These are phyloP conservation scores for Saccharomycopsis lassenensis DNA, from an alignment of 805 yeast species.

Conservation along the genomic window DNA sequence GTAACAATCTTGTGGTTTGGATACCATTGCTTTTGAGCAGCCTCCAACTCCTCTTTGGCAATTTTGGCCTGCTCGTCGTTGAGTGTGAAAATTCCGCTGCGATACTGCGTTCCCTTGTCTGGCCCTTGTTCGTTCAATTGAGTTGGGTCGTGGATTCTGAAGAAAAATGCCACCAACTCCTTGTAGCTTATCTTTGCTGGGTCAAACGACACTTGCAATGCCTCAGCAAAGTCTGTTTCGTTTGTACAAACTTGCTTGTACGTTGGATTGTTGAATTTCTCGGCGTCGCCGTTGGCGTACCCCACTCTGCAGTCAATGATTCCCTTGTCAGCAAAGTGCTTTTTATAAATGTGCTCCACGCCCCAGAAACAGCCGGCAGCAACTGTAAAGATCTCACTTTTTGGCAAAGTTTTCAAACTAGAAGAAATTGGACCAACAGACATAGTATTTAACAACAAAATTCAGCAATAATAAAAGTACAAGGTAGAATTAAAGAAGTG, in stretches of 20 bases:
- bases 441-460: no score
- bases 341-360: conserved; percentile 71
- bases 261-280: conserved; percentile 31
- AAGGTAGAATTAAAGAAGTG: no score
- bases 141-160: conserved; percentile 92
- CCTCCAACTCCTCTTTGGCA: conserved; percentile 37
- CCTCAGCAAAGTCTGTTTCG: conserved; percentile 69
- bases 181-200: conserved; percentile 49
- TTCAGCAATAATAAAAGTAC: no score
- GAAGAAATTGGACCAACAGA: conserved; percentile 25
- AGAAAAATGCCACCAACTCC: conserved; percentile 72
- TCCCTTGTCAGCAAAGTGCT: conserved; percentile 54
- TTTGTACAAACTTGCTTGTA: conserved; percentile 72
- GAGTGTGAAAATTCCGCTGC: conserved; percentile 70
- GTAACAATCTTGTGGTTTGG: conserved; percentile 62
- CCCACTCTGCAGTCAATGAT: conserved; percentile 77
- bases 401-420: conserved; percentile 31
- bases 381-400: conserved; percentile 44
- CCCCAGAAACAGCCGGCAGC: conserved; percentile 84
- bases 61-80: conserved; percentile 32
- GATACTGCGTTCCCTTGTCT: conserved; percentile 81
- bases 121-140: conserved; percentile 75
- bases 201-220: conserved; percentile 72
- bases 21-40: conserved; percentile 65
- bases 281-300: conserved; percentile 65